Base-by-base conservation (phyloP, 2,329 filamentous ascomycete species). In the Leptographium radiaticola region DNA sequence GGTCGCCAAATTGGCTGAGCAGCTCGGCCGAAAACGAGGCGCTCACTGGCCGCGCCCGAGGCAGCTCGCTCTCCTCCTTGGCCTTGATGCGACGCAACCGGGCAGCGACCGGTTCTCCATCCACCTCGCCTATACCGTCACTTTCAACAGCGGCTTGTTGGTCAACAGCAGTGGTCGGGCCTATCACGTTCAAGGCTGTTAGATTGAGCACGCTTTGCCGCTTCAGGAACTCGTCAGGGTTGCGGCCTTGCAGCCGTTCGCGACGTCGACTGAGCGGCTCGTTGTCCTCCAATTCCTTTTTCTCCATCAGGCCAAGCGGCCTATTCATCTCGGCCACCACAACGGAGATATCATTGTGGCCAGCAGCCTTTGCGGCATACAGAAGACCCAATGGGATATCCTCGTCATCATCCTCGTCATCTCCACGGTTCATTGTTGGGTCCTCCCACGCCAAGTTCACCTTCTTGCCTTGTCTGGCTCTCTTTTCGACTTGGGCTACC, bases 371-470 rank as follows among this genome's bases (percentile, higher is more conserved):
- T 43, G 74, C 75, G 0, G 84, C 82, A 61, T 80, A 87, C 16
- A 98, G 75, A 59, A 97, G 74, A 12, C 86, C 93, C 6, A 98
- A 74, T 0, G 93, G 93, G 1, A 95, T 84, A 61, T 97, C 91
- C 53, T 91, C 87, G 59, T 95, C 89, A 57, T 95, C 88, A 13
- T 81, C 81, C 0, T 74, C 75, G 3, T 69, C 68, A 30, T 72
- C 71, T 20, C 63, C 66, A 2, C 65, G 62, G 53, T 77, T 72
- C 9, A 73, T 71, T 13, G 71, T 69, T 1, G 77, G 76, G 51
- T 86, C 84, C 67, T 97, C 90, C 93, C 93, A 98, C 1, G 91
- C 93, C 38, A 98, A 75, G 55, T 88, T 88, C 38, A 95, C 81
- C 55, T 84, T 86, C 63, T 86, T 87, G 54, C 79, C 77, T 62